A percentile compares a stretch with the other conserved stretches of the same genome.
Conservation (phyloP, 306 rosid genomes). For the Corylus heterophylla region DNA sequence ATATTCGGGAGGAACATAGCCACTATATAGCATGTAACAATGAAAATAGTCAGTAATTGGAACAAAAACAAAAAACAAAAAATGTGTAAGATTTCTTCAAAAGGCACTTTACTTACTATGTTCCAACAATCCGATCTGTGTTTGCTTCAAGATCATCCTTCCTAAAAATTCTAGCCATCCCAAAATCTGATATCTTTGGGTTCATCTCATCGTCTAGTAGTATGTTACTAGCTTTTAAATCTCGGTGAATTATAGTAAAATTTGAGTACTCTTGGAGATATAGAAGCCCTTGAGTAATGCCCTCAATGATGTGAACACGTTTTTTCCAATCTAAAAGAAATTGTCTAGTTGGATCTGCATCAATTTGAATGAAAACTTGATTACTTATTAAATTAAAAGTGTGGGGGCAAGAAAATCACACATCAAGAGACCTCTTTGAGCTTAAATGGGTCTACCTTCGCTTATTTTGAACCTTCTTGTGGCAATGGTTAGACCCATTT, state of each 20-base stretch:
- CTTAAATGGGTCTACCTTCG: neutral
- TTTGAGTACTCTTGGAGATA: conserved; percentile 43
- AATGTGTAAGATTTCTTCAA: neutral
- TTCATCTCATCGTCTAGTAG: conserved; percentile 26
- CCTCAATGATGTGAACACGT: conserved; percentile 35
- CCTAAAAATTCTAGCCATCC: conserved; percentile 33
- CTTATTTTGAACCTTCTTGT: neutral
- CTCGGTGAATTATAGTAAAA: conserved; percentile 34
- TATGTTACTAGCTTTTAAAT: conserved; percentile 42
- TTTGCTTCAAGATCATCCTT: conserved; percentile 34
- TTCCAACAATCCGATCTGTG: conserved; percentile 37
- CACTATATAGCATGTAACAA: conserved; percentile 34
- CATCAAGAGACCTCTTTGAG: neutral
- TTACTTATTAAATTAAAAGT: neutral
- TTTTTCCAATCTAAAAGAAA: conserved; percentile 30
- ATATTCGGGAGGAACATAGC: conserved; percentile 66
- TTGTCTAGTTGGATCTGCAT: conserved; percentile 17
- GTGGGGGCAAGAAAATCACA: neutral
- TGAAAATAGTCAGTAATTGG: neutral
- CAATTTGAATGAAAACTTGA: neutral
- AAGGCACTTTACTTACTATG: conserved; percentile 16
- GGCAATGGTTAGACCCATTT: neutral
- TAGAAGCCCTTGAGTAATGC: conserved; percentile 38
- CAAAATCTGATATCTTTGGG: conserved; percentile 44
- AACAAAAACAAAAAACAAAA: neutral